Conservation (phyloP, 1,284 basidiomycete genomes). For the Blastosporella zonata region DNA sequence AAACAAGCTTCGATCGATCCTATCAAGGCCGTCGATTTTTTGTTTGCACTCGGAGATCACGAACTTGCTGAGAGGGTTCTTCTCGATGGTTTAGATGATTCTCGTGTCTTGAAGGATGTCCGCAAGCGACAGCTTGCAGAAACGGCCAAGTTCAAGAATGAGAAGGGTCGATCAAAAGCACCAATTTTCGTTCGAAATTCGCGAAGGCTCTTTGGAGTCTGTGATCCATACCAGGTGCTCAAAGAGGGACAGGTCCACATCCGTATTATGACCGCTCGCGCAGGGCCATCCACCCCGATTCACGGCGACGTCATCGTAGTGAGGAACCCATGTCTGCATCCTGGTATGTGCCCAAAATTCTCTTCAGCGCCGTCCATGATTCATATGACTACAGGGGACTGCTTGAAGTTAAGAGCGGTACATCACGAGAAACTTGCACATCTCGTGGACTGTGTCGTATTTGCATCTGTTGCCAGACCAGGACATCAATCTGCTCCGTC, state of each 20-base stretch:
- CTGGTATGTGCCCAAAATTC: slow-evolving; percentile 36
- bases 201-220: slow-evolving; percentile 59
- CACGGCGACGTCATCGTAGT: slow-evolving; percentile 60
- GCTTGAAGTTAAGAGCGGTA: slow-evolving; percentile 59
- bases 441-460: slow-evolving; percentile 63
- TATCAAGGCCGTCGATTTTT: slow-evolving; percentile 50
- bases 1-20: slow-evolving; percentile 42
- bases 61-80: slow-evolving; percentile 48
- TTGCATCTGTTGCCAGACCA: slow-evolving; percentile 52
- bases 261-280: slow-evolving; percentile 48
- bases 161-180: slow-evolving; percentile 47
- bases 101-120: slow-evolving; percentile 37
- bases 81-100: slow-evolving; percentile 51
- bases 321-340: slow-evolving; percentile 65
- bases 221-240: slow-evolving; percentile 60
- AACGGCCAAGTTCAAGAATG: slow-evolving; percentile 50
- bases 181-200: slow-evolving; percentile 61
- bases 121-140: slow-evolving; percentile 45
- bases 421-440: slow-evolving; percentile 47
- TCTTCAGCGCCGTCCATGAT: not conserved
- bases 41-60: slow-evolving; percentile 47
- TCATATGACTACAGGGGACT: slow-evolving; percentile 43
- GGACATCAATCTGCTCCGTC: slow-evolving; percentile 61
- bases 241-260: slow-evolving; percentile 63
- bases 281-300: slow-evolving; percentile 51